Percentiles rank a stretch among this genome's conserved stretches.
phyloP scores from a whole-genome alignment of 306 rosid genomes.

The Medicago truncatula region DNA sequence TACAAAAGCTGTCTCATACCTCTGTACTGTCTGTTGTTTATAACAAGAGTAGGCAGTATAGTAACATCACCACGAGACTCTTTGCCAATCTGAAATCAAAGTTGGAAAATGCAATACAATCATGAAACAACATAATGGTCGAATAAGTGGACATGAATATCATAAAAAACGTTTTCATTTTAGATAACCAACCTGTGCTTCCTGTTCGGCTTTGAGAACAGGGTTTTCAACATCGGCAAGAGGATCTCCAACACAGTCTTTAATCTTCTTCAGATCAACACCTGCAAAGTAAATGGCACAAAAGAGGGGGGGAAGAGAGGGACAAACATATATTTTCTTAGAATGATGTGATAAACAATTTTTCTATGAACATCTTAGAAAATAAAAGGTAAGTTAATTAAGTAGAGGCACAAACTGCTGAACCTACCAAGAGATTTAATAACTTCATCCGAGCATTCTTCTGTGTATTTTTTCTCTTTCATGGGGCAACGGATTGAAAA shows the following conservation, averaged over 20 bases:
- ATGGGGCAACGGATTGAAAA: constrained; percentile 95
- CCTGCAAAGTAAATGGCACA: constrained; percentile 55
- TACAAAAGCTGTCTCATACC: constrained; percentile 51
- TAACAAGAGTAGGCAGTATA: constrained; percentile 90
- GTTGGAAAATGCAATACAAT: constrained; percentile 29
- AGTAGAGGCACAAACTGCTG: constrained; percentile 26
- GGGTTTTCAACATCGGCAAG: constrained; percentile 71
- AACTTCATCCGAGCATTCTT: constrained; percentile 86
- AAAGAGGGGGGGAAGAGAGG: background rate
- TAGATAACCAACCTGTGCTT: constrained; percentile 68
- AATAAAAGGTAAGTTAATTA: background rate
- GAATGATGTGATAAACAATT: constrained; percentile 28
- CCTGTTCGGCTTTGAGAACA: constrained; percentile 89
- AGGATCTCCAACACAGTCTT: constrained; percentile 82
- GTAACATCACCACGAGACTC: constrained; percentile 97
- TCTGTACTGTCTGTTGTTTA: constrained; percentile 91
- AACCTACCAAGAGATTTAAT: constrained; percentile 84
- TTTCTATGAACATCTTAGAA: constrained; percentile 19
- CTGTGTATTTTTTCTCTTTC: constrained; percentile 69
- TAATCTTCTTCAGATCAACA: constrained; percentile 71
- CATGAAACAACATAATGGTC: constrained; percentile 29
- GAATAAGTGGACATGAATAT: constrained; percentile 15
- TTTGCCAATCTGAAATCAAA: constrained; percentile 74
- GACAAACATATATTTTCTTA: constrained; percentile 3
- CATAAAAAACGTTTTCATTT: background rate